Evolutionary conservation across 495 filamentous ascomycete species (phyloP).

Genomic region (Daldinia caldariorum): DNA sequence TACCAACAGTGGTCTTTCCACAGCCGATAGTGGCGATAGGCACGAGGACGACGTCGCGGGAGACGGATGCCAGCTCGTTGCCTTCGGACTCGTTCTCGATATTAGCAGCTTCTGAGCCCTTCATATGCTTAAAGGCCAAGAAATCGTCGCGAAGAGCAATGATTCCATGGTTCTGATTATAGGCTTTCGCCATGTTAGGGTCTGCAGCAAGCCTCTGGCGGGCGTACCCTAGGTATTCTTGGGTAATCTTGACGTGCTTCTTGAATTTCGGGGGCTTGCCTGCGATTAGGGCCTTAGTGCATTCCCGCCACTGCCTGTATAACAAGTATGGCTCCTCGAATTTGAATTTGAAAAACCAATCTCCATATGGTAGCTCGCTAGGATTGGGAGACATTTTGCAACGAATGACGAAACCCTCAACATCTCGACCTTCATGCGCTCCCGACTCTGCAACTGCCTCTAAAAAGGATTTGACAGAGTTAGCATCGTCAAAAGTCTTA

Average conservation of each 20-base stretch:
- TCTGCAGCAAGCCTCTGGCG: slow-evolving; percentile 74
- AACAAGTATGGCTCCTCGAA: slow-evolving; percentile 98
- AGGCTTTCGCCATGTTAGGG: slow-evolving; percentile 68
- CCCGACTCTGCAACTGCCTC: slow-evolving; percentile 85
- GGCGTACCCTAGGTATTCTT: slow-evolving; percentile 87
- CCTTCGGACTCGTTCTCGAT: slow-evolving; percentile 48
- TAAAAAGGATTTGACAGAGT: slow-evolving; percentile 78
- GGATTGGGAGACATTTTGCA: slow-evolving; percentile 68
- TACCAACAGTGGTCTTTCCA: slow-evolving; percentile 92
- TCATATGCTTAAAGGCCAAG: slow-evolving; percentile 78
- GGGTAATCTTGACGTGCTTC: slow-evolving; percentile 90
- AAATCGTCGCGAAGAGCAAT: slow-evolving; percentile 90
- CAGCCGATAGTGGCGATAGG: slow-evolving; percentile 94
- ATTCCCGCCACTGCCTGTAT: slow-evolving; percentile 98
- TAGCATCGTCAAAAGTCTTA: slow-evolving; percentile 77
- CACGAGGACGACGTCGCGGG: slow-evolving; percentile 75
- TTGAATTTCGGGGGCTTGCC: slow-evolving; percentile 77
- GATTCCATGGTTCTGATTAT: slow-evolving; percentile 93
- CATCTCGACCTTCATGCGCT: slow-evolving; percentile 86
- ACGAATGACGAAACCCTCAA: slow-evolving; percentile 96
- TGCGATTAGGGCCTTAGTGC: slow-evolving; percentile 86
- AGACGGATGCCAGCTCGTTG: slow-evolving; percentile 55
- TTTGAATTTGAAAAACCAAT: slow-evolving; percentile 99
- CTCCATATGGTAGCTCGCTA: slow-evolving; percentile 62
- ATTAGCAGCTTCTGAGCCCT: slow-evolving; percentile 75